phyloP scores from a whole-genome alignment of 2,329 filamentous ascomycete species.

The Pseudocercospora macadamiae region DNA sequence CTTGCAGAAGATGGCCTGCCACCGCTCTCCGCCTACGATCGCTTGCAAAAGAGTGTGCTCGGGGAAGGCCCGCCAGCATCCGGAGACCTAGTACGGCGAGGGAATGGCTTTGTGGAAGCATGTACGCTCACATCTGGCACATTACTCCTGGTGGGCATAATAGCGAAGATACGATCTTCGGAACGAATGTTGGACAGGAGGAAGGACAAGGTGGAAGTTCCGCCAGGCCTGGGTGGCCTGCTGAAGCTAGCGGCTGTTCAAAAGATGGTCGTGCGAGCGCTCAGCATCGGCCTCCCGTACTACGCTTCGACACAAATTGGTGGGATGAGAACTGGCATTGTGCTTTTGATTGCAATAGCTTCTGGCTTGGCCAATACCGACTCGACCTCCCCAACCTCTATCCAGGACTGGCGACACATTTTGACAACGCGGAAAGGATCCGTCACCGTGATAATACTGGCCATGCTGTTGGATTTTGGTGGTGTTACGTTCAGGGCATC shows the following conservation, averaged over 20 bases:
- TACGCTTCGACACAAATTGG: conserved; percentile 60
- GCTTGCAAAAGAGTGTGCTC: conserved; percentile 33
- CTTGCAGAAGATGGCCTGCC: conserved; percentile 31
- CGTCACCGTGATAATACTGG: conserved; percentile 39
- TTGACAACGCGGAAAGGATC: conserved; percentile 43
- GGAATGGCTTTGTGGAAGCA: conserved; percentile 45
- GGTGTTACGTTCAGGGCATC: conserved; percentile 35
- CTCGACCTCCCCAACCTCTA: conserved; percentile 16
- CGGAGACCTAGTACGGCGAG: conserved; percentile 15
- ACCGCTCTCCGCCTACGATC: conserved; percentile 36
- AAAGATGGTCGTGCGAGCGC: conserved; percentile 26
- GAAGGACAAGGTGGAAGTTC: conserved; percentile 32
- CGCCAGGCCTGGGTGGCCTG: conserved; percentile 16
- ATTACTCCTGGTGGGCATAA: conserved; percentile 48
- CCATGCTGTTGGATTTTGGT: conserved; percentile 39
- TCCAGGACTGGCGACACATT: conserved; percentile 37
- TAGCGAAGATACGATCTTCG: conserved; percentile 40
- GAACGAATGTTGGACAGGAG: conserved; percentile 35
- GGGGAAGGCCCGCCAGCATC: conserved; percentile 19
- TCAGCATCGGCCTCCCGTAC: conserved; percentile 52
- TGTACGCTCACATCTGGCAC: conserved; percentile 52
- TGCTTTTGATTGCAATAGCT: conserved; percentile 52
- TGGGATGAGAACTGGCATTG: conserved; percentile 56
- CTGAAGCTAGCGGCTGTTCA: conserved; percentile 19
- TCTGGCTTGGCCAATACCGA: conserved; percentile 46